Evolutionary conservation across 2,329 filamentous ascomycete genomes (phyloP), one percentile per base, ranked within the genome.

Genomic region (Hypoxylon sp.): DNA sequence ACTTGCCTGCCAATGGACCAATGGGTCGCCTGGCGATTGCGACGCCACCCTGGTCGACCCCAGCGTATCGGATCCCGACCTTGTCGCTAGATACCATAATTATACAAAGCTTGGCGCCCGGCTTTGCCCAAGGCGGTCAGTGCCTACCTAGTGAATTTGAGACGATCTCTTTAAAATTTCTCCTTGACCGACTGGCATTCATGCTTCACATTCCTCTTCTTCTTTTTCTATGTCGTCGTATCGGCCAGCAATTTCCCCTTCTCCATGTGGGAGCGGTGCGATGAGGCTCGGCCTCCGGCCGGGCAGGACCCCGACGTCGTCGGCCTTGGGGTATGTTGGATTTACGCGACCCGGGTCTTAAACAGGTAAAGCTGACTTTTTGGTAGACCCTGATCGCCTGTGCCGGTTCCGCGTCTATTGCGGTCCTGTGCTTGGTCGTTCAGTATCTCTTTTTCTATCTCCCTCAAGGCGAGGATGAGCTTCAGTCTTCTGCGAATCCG

Each of bases 381-480:
- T 29, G 42, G 13, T 56, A 75, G 73, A 70, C 69, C 39, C 37
- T 75, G 37, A 68, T 75, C 52, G 69, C 68, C 42, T 74, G 72
- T 48, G 71, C 66, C 53, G 71, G 68, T 51, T 73, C 73, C 35
- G 69, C 70, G 31, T 69, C 65, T 50, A 35, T 75, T 24, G 69
- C 73, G 24, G 62, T 75, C 29, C 3, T 67, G 44, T 71, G 65
- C 32, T 67, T 73, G 48, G 51, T 73, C 27, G 10, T 75, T 21
- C 74, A 73, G 47, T 75, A 75, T 56, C 58, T 75, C 24, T 69
- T 73, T 50, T 70, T 72, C 65, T 71, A 71, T 67, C 53, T 68
- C 13, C 66, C 67, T 35, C 62, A 53, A 48, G 62, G n/a, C 50
- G 67, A 66, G 48, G 68, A 58, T 13, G 67, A 66, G 39, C 67